Percentiles rank a stretch among this genome's conserved stretches.
Evolutionary conservation across 139 green algal species (phyloP).

Genomic region (Auxenochlorella pyrenoidosa): DNA sequence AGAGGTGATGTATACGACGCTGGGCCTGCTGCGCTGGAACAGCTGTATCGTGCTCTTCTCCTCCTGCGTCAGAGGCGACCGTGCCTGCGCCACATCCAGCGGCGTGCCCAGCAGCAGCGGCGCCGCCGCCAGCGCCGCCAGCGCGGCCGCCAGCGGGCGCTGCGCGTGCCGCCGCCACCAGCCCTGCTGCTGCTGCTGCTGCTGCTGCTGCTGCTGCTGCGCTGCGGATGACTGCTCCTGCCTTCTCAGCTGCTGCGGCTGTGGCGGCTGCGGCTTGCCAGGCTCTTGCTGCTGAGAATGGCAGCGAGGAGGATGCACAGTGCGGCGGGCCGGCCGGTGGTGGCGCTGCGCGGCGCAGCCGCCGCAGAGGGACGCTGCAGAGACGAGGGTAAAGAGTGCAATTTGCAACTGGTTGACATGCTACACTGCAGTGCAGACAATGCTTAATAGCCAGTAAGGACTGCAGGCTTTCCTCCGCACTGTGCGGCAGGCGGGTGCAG

Average conservation of each 20-base stretch:
- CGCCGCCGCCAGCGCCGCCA: conserved; percentile 1
- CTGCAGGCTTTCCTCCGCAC: too few species aligned
- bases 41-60: conserved; percentile 63
- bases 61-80: conserved; percentile 41
- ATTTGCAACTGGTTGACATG: neutral
- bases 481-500: neutral
- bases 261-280: neutral
- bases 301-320: neutral
- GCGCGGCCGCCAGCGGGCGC: neutral
- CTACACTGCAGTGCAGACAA: too few species aligned
- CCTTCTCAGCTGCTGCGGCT: neutral
- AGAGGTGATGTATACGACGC: conserved; percentile 85
- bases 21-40: conserved; percentile 69
- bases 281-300: neutral
- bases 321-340: neutral
- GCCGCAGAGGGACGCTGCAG: neutral
- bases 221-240: neutral
- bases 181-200: neutral
- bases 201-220: neutral
- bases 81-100: conserved; percentile 7
- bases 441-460: too few species aligned
- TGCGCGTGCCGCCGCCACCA: neutral
- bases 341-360: neutral
- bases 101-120: conserved; percentile 18
- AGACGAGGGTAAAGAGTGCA: neutral